Evolutionary conservation across 768 basidiomycete species (phyloP), one percentile per base, ranked within the genome.

Genomic region (Termitomyces sp.): DNA sequence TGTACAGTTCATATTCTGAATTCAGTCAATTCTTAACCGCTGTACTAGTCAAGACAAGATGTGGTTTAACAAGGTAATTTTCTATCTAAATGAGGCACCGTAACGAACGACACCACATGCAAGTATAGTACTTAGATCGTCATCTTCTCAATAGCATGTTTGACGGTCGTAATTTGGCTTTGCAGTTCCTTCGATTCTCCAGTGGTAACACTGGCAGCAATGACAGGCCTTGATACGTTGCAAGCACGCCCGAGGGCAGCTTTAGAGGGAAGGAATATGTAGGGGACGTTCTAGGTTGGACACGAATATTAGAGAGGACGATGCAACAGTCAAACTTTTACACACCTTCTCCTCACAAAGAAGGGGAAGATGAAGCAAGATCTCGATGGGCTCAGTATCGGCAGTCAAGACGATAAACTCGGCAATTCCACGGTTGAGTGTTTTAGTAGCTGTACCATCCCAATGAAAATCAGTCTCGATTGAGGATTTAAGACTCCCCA

Each of bases 301-400:
- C 54, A 13, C 51, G 5, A 16, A 35, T 50, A 24, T 59, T 51
- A 63, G 45, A 44, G 45, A 38, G 1, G 7, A 6, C 5, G 11
- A 48, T 5, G 26, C 3, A n/a, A 55, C 26, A 10, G 16, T 20
- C n/a, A 1, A 11, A 48, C 14, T n/a, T 28, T 44, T 26, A 62
- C 75, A 8, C 54, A 88, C 92, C 85, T 99, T 99, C 78, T 99
- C 97, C 73, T 99, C 97, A 69, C 97, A 99, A 28, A 99, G 81
- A 59, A 99, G 80, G 38, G 97, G 97, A 32, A 99, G 86, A 74
- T 99, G 97, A 61, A 99, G 84, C 55, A 99, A 76, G 72, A 99
- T 99, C 72, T 98, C 97, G 66, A 99, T 82, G 48, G 97, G 97
- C 72, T 98, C 95, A 32, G 96, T 98, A 68, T 99, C 94, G 55